Conservation (phyloP, 2,329 filamentous ascomycete species). For the Dothideomycetidae sp. region DNA sequence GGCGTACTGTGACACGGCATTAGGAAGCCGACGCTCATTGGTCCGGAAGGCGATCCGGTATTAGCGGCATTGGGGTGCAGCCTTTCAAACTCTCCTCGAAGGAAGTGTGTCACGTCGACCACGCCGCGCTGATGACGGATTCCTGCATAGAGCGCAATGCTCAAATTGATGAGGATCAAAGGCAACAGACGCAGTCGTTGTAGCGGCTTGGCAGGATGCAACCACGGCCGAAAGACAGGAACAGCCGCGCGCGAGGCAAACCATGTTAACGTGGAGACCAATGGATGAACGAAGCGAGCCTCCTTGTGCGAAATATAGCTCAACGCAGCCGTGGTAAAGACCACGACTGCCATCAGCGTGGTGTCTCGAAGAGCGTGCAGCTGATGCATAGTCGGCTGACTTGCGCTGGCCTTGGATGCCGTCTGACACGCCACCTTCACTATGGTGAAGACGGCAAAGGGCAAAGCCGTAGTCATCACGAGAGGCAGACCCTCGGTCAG, state of each 20-base stretch:
- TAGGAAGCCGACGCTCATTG: constrained; percentile 56
- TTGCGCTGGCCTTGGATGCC: background rate
- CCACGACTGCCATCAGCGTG: constrained; percentile 36
- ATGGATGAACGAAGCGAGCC: constrained; percentile 88
- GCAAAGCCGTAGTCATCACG: constrained; percentile 67
- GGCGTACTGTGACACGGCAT: constrained; percentile 95
- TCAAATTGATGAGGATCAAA: constrained; percentile 50
- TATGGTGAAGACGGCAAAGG: constrained; percentile 56
- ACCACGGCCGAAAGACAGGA: constrained; percentile 44
- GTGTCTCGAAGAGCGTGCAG: constrained; percentile 12
- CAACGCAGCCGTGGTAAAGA: constrained; percentile 45
- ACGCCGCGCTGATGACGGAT: constrained; percentile 69
- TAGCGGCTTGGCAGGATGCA: constrained; percentile 15
- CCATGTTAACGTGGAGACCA: constrained; percentile 75
- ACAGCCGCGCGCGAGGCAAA: constrained; percentile 50
- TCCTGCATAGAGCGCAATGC: constrained; percentile 60
- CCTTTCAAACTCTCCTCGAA: constrained; percentile 58
- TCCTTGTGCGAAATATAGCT: constrained; percentile 88
- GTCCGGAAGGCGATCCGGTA: background rate
- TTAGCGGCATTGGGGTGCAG: constrained; percentile 16
- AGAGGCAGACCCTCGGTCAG: constrained; percentile 78
- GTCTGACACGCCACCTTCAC: constrained; percentile 31
- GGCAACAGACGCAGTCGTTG: constrained; percentile 39
- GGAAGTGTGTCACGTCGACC: constrained; percentile 56
- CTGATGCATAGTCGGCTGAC: background rate